These are phyloP conservation scores for Aspergillus cavernicola DNA, from an alignment of 495 filamentous ascomycete genomes.

Conservation along the genomic window DNA sequence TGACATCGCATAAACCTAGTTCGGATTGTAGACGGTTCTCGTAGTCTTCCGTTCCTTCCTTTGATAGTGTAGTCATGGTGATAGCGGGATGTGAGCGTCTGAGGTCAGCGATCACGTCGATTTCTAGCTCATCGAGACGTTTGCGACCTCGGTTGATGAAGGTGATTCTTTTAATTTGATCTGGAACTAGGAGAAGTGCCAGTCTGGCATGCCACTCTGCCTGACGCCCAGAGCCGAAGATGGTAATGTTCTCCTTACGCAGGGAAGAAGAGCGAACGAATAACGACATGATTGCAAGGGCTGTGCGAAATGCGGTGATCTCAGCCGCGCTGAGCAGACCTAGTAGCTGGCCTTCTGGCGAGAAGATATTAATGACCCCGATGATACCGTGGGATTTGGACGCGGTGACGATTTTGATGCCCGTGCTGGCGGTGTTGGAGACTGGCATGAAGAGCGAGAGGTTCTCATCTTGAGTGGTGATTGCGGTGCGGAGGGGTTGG, in stretches of 20 bases:
- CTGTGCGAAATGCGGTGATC: slow-evolving; percentile 91
- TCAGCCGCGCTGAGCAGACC: slow-evolving; percentile 82
- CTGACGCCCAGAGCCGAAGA: slow-evolving; percentile 86
- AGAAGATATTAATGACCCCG: slow-evolving; percentile 77
- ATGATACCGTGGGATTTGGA: slow-evolving; percentile 40
- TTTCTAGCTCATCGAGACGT: slow-evolving; percentile 33
- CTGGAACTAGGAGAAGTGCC: slow-evolving; percentile 60
- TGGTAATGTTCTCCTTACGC: slow-evolving; percentile 60
- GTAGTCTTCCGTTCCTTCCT: slow-evolving; percentile 30
- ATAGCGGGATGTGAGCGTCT: slow-evolving; percentile 25
- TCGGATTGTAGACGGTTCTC: slow-evolving; percentile 22
- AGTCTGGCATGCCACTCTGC: slow-evolving; percentile 91
- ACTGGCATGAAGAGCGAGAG: slow-evolving; percentile 94
- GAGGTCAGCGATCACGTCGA: slow-evolving; percentile 23
- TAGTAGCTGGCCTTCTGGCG: slow-evolving; percentile 60
- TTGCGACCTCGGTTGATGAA: slow-evolving; percentile 71
- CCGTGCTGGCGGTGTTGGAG: slow-evolving; percentile 50
- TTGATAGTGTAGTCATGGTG: slow-evolving; percentile 22
- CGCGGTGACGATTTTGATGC: slow-evolving; percentile 60
- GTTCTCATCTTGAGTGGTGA: slow-evolving; percentile 60
- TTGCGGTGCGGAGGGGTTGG: slow-evolving; percentile 72
- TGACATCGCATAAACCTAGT: slow-evolving; percentile 54
- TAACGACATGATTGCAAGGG: slow-evolving; percentile 75
- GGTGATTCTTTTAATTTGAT: slow-evolving; percentile 62
- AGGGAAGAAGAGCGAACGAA: slow-evolving; percentile 50